Conservation (phyloP, 139 green algal species). For the Asterochloris sp. region DNA sequence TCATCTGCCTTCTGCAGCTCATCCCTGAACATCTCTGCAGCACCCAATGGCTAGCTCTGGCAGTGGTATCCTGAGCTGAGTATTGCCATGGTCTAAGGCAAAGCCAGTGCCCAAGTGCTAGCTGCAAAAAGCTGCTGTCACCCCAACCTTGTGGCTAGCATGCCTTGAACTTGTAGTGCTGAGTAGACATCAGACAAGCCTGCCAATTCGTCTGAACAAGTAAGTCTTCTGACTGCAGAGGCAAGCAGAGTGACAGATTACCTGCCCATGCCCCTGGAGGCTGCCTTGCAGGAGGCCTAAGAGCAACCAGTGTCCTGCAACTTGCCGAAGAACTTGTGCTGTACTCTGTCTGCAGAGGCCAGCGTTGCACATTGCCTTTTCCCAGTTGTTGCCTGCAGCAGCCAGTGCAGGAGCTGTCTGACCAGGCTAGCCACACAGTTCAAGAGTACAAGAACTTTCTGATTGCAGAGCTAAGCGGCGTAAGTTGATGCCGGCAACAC, state of each 20-base stretch:
- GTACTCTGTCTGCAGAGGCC: background rate
- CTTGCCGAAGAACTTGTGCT: too few relatives aligned
- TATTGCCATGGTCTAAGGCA: too few relatives aligned
- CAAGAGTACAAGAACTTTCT: background rate
- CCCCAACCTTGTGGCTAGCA: too few relatives aligned
- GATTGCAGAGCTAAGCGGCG: conserved; percentile 2
- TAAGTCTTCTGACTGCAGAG: background rate
- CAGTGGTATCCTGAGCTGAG: too few relatives aligned
- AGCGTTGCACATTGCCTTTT: background rate
- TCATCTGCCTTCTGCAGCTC: too few relatives aligned
- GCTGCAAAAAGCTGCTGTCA: too few relatives aligned
- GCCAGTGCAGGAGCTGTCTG: background rate
- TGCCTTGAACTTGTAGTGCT: too few relatives aligned
- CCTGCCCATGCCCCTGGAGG: background rate
- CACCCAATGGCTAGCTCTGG: too few relatives aligned
- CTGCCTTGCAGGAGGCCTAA: background rate
- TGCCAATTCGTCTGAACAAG: too few relatives aligned
- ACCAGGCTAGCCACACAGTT: background rate
- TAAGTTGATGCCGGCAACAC: conserved; percentile 8
- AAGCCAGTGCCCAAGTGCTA: too few relatives aligned
- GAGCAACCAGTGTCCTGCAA: background rate
- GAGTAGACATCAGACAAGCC: too few relatives aligned
- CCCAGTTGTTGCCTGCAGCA: background rate
- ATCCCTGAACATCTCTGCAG: too few relatives aligned
- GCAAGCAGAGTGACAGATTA: background rate